Percentiles rank a stretch among this genome's conserved stretches.
Evolutionary conservation across 441 rosid species (phyloP).

Genomic region (Biscutella laevigata): DNA sequence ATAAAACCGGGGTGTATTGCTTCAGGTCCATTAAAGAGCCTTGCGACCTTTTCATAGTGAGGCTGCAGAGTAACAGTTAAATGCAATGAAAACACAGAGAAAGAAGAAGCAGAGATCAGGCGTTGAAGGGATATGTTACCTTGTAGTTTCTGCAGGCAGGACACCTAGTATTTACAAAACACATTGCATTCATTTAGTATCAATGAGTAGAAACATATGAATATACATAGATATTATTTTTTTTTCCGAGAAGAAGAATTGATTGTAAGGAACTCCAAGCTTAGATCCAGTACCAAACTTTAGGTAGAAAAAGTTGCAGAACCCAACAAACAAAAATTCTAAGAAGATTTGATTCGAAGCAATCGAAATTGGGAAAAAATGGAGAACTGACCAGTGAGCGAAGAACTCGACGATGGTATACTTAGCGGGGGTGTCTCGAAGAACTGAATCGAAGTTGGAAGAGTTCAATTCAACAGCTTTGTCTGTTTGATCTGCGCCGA

Average conservation of each 20-base stretch:
- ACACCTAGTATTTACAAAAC: slow-evolving; percentile 48
- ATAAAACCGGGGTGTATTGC: slow-evolving; percentile 83
- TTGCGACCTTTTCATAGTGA: slow-evolving; percentile 88
- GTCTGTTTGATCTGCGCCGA: slow-evolving; percentile 31
- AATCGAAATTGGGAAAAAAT: neutral
- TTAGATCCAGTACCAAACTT: slow-evolving; percentile 22
- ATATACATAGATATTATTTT: neutral
- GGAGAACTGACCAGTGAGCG: slow-evolving; percentile 67
- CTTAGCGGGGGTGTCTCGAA: slow-evolving; percentile 58
- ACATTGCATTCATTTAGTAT: neutral
- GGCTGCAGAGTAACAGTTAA: slow-evolving; percentile 46
- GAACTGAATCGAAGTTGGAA: slow-evolving; percentile 56
- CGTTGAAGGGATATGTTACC: slow-evolving; percentile 34
- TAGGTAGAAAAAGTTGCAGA: neutral
- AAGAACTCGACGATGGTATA: slow-evolving; percentile 80
- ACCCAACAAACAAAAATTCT: slow-evolving; percentile 13
- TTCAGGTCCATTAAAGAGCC: slow-evolving; percentile 83
- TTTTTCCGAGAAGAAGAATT: neutral
- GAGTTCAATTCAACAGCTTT: slow-evolving; percentile 58
- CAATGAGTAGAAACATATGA: neutral
- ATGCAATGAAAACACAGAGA: slow-evolving; percentile 13
- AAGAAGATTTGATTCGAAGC: neutral
- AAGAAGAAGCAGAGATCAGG: neutral
- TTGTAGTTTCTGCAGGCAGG: slow-evolving; percentile 96
- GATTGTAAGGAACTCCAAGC: neutral